phyloP scores from a whole-genome alignment of 768 basidiomycete genomes.

The Tephrocybe sp. region DNA sequence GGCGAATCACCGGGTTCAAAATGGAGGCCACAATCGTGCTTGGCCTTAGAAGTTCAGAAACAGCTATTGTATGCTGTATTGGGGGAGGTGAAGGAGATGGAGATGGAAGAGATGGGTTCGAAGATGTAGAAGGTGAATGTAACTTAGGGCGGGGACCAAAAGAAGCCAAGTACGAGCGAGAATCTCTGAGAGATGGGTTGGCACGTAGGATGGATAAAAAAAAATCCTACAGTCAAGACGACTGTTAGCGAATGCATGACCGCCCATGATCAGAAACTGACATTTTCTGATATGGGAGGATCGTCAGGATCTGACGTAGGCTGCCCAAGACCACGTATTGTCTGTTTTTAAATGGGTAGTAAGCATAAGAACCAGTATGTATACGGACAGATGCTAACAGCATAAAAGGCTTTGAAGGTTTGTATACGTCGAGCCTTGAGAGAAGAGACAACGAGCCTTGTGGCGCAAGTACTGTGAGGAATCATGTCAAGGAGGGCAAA shows the following conservation, averaged over 20 bases:
- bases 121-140: constrained; percentile 24
- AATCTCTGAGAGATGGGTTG: constrained; percentile 88
- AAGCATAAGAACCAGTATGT: constrained; percentile 5
- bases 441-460: constrained; percentile 29
- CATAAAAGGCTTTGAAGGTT: constrained; percentile 51
- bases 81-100: constrained; percentile 22
- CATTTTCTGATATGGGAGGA: constrained; percentile 46
- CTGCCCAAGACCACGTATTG: constrained; percentile 35
- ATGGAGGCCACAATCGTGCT: constrained; percentile 68
- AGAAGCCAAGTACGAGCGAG: constrained; percentile 86
- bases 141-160: constrained; percentile 69
- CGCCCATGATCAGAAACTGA: constrained; percentile 24
- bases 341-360: constrained; percentile 29
- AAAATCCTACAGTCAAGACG: constrained; percentile 66
- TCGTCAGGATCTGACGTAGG: constrained; percentile 36
- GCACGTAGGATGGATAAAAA: constrained; percentile 92
- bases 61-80: constrained; percentile 30
- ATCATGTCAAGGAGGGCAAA: constrained; percentile 29
- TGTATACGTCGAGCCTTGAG: constrained; percentile 33
- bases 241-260: constrained; percentile 11
- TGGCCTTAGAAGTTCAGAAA: constrained; percentile 35
- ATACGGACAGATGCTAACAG: constrained; percentile 36
- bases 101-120: constrained; percentile 24
- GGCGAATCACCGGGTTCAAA: constrained; percentile 77
- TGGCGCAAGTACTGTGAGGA: constrained; percentile 30